phyloP scores from a whole-genome alignment of 192 early-diverging fungal genomes.

The Funneliformis geosporum region DNA sequence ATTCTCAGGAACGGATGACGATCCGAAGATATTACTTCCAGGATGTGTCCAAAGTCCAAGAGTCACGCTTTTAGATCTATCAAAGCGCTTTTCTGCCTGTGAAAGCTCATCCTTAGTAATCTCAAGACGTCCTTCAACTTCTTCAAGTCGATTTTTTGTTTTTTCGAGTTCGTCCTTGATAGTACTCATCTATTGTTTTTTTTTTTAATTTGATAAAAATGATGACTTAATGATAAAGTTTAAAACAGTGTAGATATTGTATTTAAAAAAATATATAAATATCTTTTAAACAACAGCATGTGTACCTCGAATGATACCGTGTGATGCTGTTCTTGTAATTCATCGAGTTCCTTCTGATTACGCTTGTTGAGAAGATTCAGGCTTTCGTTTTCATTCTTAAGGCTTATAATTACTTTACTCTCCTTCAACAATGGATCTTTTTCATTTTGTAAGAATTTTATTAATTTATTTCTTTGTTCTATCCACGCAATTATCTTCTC shows the following conservation, averaged over 20 bases:
- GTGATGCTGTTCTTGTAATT: neutral
- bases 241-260: neutral
- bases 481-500: neutral
- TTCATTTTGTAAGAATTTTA: neutral
- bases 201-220: neutral
- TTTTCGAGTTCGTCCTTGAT: neutral
- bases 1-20: neutral
- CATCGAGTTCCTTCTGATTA: neutral
- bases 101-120: neutral
- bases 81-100: neutral
- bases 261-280: neutral
- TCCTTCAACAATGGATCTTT: neutral
- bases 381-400: neutral
- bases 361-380: neutral
- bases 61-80: slow-evolving; percentile 22
- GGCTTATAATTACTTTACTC: neutral
- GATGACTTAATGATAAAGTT: neutral
- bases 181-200: neutral
- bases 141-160: slow-evolving; percentile 6
- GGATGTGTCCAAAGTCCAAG: neutral
- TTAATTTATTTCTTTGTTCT: slow-evolving; percentile 1
- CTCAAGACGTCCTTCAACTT: neutral
- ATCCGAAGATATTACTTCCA: neutral
- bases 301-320: neutral
- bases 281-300: neutral